Evolutionary conservation across 208 protist genomes (phyloP).

Genomic region (Acanthamoeba triangularis): DNA sequence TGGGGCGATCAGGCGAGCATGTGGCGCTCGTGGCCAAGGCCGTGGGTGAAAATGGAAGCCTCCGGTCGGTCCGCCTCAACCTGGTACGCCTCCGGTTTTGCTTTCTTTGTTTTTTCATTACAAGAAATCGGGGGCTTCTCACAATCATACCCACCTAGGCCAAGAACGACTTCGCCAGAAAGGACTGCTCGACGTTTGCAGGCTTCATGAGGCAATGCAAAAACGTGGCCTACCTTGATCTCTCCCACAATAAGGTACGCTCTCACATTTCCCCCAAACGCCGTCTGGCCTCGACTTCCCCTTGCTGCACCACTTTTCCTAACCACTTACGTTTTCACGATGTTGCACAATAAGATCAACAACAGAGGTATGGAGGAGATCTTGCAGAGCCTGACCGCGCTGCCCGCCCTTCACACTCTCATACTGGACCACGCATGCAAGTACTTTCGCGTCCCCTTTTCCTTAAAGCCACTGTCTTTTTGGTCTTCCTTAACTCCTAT

Average conservation of each 20-base stretch:
- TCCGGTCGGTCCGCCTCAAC: not conserved
- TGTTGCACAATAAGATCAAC: not conserved
- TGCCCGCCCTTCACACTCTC: not conserved
- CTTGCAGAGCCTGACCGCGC: not conserved
- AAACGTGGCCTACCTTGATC: conserved; percentile 56
- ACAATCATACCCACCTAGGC: not conserved
- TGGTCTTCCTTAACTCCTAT: not conserved
- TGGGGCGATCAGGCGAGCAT: not conserved
- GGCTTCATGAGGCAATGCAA: not conserved
- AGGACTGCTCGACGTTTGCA: conserved; percentile 17
- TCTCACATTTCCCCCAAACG: too few relatives aligned
- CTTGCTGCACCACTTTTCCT: not conserved
- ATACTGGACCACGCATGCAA: conserved; percentile 24
- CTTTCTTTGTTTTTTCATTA: not conserved
- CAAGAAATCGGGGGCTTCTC: not conserved
- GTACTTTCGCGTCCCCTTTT: not conserved
- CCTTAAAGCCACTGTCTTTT: not conserved
- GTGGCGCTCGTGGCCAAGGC: conserved; percentile 28
- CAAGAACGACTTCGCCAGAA: not conserved
- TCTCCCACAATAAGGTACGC: conserved; percentile 19
- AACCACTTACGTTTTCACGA: not conserved
- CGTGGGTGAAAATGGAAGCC: not conserved
- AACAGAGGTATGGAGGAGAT: not conserved
- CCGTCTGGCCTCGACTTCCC: too few relatives aligned
- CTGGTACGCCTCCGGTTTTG: not conserved